Evolutionary conservation across 2,329 filamentous ascomycete species (phyloP), one percentile per base, ranked within the genome.

Genomic region (Curvularia eragrostidis): DNA sequence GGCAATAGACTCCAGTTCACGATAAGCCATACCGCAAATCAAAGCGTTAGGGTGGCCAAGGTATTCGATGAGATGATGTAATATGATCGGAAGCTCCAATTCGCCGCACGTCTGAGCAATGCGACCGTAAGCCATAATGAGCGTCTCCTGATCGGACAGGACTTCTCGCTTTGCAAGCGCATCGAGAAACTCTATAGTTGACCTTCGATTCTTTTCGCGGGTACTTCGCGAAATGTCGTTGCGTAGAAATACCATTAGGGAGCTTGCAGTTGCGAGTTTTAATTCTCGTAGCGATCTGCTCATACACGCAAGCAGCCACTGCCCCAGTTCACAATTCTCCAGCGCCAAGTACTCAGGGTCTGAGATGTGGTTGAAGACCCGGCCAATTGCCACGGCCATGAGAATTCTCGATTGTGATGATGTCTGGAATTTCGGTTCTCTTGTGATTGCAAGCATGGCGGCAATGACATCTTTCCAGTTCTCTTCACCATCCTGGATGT

Each of bases 201-300:
- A 85, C 48, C 88, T 84, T 54, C 91, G 85, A 67, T 97, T 95
- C 53, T 82, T 84, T 34, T 80, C 77, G 5, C 84, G 77, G 3
- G 87, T 72, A 34, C 82, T 78, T 39, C 75, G 69, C 15, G 81
- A 75, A 36, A 85, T 67, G 52, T 77, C 72, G 42, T 80, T 75
- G 51, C 82, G 80, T 34, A 93, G 77, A 73, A 95, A 96, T 0
- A 83, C 80, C 47, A 87, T 82, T 24, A 94, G 73, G 0, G 88
- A 86, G 58, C 86, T 84, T 34, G 89, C 90, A 56, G 93, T 90
- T 36, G 89, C 89, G 66, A 97, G 85, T 30, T 94, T 88, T 26
- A 98, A 80, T 73, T 98, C 95, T 70, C 94, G 86, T 19, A 92
- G 77, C 1, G 93, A 96, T 75, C 93, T 96, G 62, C 89, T 88